A percentile compares a stretch with the other conserved stretches of the same genome.
These are phyloP conservation scores for Fusarium pseudoanthophilum DNA, from an alignment of 2,329 filamentous ascomycete species.

Conservation along the genomic window DNA sequence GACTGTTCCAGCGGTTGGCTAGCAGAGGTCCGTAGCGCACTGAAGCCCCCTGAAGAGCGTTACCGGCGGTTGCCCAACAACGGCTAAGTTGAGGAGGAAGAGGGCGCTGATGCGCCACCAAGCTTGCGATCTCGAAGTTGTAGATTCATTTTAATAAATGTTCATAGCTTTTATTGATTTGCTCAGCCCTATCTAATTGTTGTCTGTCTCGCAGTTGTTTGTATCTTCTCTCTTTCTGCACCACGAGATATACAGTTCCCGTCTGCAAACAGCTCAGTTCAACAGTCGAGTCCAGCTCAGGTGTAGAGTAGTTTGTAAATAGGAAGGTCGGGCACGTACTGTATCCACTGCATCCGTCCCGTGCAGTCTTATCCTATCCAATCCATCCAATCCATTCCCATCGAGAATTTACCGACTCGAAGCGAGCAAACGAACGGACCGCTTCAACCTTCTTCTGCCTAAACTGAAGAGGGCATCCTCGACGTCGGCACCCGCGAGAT, in stretches of 20 bases:
- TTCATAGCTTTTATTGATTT: not conserved
- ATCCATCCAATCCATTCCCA: constrained; percentile 31
- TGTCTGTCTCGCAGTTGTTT: not conserved
- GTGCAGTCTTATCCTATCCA: constrained; percentile 37
- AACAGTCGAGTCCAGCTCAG: constrained; percentile 16
- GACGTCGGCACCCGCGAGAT: constrained; percentile 36
- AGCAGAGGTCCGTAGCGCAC: constrained; percentile 22
- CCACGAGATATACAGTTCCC: not conserved
- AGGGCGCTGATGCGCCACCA: constrained; percentile 17
- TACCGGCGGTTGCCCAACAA: constrained; percentile 35
- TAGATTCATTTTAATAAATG: not conserved
- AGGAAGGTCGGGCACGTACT: constrained; percentile 35
- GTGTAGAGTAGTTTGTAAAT: constrained; percentile 33
- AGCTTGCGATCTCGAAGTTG: constrained; percentile 11
- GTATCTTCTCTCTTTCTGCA: not conserved
- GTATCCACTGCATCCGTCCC: constrained; percentile 39
- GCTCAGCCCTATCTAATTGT: not conserved
- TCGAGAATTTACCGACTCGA: constrained; percentile 41
- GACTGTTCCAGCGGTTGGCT: constrained; percentile 35
- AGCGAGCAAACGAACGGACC: constrained; percentile 35
- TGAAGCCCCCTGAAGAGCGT: constrained; percentile 28
- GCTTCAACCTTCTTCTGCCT: constrained; percentile 42
- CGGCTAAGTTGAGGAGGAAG: constrained; percentile 18
- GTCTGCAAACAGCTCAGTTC: constrained; percentile 26
- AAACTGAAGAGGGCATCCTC: constrained; percentile 27